Conservation (phyloP, 2,329 filamentous ascomycete genomes). For the Microsporum ferrugineum region DNA sequence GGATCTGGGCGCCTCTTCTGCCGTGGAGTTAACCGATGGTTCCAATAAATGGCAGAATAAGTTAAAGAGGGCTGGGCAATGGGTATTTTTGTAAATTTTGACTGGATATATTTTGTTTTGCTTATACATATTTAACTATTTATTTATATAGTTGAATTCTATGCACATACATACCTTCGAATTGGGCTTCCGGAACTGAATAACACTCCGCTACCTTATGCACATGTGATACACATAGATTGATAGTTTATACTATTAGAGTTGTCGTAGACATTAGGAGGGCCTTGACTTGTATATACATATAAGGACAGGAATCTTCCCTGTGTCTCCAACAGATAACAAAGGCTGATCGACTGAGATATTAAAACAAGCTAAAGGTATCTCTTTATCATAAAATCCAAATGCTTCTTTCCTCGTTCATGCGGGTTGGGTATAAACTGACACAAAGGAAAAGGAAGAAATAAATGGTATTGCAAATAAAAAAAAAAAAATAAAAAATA, state of each 20-base stretch:
- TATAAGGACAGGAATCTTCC: background rate
- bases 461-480: constrained; percentile 1
- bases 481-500: background rate
- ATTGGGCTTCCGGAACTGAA: background rate
- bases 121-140: background rate
- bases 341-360: background rate
- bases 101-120: background rate
- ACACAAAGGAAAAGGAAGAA: background rate
- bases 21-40: background rate
- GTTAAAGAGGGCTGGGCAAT: constrained; percentile 27
- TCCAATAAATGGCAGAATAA: constrained; percentile 15
- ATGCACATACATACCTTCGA: background rate
- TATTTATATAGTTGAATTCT: background rate
- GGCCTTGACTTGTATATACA: background rate
- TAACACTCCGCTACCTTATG: background rate
- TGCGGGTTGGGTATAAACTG: constrained; percentile 1
- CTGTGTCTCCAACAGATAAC: background rate
- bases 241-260: background rate
- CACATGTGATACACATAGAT: background rate
- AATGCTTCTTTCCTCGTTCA: constrained; percentile 1
- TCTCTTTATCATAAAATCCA: constrained; percentile 2
- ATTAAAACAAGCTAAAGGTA: constrained; percentile 2
- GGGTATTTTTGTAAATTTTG: constrained; percentile 27
- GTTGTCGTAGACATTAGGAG: background rate
- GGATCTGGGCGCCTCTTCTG: background rate